Percentiles rank a stretch among this genome's conserved stretches.
Evolutionary conservation across 305 asterid genomes (phyloP).

Genomic region (Solanum aculeatissimum): DNA sequence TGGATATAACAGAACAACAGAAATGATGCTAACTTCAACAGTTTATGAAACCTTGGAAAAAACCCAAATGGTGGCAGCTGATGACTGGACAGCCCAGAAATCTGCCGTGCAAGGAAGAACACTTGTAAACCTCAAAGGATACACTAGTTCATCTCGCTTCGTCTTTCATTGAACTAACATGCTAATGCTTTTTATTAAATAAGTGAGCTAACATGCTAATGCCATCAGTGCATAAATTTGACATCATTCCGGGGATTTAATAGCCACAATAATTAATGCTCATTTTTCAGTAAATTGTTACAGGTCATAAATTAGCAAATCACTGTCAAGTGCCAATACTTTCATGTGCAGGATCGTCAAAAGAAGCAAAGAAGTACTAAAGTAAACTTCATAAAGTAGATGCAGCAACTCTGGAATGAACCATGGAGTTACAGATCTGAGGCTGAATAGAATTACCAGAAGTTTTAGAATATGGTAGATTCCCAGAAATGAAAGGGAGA

Average conservation of each 20-base stretch:
- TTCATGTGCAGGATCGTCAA: not conserved
- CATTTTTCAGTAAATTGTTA: not conserved
- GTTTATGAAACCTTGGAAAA: not conserved
- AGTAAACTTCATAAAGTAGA: not conserved
- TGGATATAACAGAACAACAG: not conserved
- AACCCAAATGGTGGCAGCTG: not conserved
- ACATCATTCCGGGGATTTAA: not conserved
- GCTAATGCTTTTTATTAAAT: not conserved
- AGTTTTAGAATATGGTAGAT: constrained; percentile 24
- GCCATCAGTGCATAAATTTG: not conserved
- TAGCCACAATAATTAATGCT: not conserved
- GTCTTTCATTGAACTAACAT: not conserved
- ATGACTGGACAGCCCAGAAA: not conserved
- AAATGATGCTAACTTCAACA: not conserved
- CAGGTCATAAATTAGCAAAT: not conserved
- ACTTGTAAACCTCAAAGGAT: not conserved
- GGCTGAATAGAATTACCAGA: constrained; percentile 20
- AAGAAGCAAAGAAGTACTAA: not conserved
- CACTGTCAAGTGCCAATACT: not conserved
- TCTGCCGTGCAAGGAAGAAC: not conserved
- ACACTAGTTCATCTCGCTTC: not conserved
- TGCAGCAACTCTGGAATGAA: not conserved
- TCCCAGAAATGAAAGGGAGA: constrained; percentile 35
- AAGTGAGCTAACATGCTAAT: not conserved
- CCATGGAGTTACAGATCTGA: not conserved